phyloP scores from a whole-genome alignment of 768 basidiomycete species.

The Dacryopinax primogenitus region DNA sequence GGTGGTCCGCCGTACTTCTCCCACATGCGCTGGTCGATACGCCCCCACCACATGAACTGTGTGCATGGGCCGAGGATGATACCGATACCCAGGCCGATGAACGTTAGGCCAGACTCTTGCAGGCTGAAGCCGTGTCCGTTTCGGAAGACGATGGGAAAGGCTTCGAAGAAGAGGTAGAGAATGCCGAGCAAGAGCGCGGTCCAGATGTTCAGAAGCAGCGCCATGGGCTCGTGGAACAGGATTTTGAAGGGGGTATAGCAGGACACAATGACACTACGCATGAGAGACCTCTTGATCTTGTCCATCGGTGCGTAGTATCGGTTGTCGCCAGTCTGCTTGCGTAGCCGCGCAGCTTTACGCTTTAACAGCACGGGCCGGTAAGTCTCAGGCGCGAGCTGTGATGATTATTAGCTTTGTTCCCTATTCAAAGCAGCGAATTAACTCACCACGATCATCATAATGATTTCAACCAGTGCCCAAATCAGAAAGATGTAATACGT shows the following conservation, averaged over 20 bases:
- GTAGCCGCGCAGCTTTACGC: conserved; percentile 43
- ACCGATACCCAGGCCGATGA: conserved; percentile 41
- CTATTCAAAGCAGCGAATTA: not conserved
- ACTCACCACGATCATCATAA: conserved; percentile 42
- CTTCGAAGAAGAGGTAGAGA: conserved; percentile 44
- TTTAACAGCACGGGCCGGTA: conserved; percentile 49
- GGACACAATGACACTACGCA: conserved; percentile 40
- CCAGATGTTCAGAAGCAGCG: conserved; percentile 23
- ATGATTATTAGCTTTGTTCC: not conserved
- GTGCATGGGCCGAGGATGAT: conserved; percentile 31
- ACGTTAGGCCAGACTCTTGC: conserved; percentile 39
- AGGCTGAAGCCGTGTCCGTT: conserved; percentile 39
- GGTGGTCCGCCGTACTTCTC: conserved; percentile 23
- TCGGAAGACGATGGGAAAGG: conserved; percentile 41
- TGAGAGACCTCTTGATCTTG: conserved; percentile 33
- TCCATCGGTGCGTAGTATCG: conserved; percentile 52
- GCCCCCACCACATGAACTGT: conserved; percentile 26
- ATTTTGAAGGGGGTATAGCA: conserved; percentile 56
- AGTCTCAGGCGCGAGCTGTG: conserved; percentile 58
- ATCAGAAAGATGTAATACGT: conserved; percentile 58
- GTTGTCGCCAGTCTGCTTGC: conserved; percentile 42
- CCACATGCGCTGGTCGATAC: conserved; percentile 6
- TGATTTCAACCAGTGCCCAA: conserved; percentile 48
- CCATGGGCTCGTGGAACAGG: conserved; percentile 57
- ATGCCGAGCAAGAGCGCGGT: conserved; percentile 33